Percentiles rank a stretch among this genome's conserved stretches.
Evolutionary conservation across 2,329 filamentous ascomycete species (phyloP).

Genomic region (Hypoxylon sp.): DNA sequence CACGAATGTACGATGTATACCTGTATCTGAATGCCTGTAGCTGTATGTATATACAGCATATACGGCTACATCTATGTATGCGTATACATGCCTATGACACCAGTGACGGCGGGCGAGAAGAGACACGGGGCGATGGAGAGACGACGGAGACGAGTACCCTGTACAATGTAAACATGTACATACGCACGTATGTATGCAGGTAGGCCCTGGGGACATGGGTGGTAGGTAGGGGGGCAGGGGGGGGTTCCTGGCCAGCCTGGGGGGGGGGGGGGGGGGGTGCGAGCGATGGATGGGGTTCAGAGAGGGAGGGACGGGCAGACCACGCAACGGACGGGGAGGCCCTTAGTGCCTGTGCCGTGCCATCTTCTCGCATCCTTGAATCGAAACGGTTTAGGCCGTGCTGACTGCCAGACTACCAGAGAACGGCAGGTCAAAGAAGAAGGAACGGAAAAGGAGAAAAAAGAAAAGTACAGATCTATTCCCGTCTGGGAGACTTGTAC

Average conservation of each 20-base stretch:
- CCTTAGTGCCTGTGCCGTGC: not conserved
- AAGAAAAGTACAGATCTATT: too few species aligned
- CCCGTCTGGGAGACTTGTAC: too few species aligned
- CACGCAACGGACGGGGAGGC: not conserved
- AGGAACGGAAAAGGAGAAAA: too few species aligned
- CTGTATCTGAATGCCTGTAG: too few species aligned
- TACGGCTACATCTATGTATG: too few species aligned
- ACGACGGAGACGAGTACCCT: too few species aligned
- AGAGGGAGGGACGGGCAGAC: constrained; percentile 1
- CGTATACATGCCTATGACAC: too few species aligned
- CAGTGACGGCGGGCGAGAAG: too few species aligned
- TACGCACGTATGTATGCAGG: not conserved
- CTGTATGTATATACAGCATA: not conserved
- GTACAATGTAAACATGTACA: not conserved
- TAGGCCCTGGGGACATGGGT: too few species aligned
- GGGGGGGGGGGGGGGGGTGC: too few species aligned
- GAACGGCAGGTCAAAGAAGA: constrained; percentile 35
- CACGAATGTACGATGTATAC: not conserved
- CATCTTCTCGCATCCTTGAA: not conserved
- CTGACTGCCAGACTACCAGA: constrained; percentile 27
- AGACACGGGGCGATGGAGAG: too few species aligned
- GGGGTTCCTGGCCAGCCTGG: too few species aligned
- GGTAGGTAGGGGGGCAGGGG: not conserved
- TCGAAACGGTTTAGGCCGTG: not conserved
- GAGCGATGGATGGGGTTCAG: not conserved